A percentile compares a stretch with the other conserved stretches of the same genome.
Conservation (phyloP, 371 early-diverging fungal species). For the Mucor saturninus region DNA sequence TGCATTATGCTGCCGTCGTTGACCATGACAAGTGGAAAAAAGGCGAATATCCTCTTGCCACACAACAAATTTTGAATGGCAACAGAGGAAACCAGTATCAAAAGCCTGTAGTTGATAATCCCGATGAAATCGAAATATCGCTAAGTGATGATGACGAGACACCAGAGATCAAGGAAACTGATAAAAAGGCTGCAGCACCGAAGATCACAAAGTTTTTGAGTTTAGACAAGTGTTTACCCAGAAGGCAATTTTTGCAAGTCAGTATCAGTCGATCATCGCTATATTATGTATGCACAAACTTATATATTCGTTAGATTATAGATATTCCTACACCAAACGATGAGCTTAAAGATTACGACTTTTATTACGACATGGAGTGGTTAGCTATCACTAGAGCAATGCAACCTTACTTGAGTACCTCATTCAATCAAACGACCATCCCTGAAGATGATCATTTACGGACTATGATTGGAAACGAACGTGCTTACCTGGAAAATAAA, state of each 20-base stretch:
- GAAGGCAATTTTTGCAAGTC: slow-evolving; percentile 53
- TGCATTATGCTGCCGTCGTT: slow-evolving; percentile 82
- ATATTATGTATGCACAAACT: not conserved
- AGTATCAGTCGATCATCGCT: not conserved
- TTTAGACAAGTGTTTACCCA: slow-evolving; percentile 72
- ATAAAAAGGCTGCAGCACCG: not conserved
- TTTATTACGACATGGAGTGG: slow-evolving; percentile 87
- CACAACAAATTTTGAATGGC: slow-evolving; percentile 5
- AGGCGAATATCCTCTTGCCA: slow-evolving; percentile 9
- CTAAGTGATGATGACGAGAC: slow-evolving; percentile 1
- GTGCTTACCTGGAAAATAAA: slow-evolving; percentile 24
- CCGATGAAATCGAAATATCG: slow-evolving; percentile 64
- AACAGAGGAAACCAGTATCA: not conserved
- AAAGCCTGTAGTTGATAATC: slow-evolving; percentile 38
- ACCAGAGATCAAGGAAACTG: not conserved
- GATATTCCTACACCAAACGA: slow-evolving; percentile 56
- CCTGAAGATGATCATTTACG: slow-evolving; percentile 52
- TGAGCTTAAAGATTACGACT: slow-evolving; percentile 26
- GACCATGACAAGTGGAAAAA: slow-evolving; percentile 50
- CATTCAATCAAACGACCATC: slow-evolving; percentile 40
- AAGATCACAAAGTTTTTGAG: slow-evolving; percentile 63
- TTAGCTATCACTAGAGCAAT: slow-evolving; percentile 76
- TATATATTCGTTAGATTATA: slow-evolving; percentile 47
- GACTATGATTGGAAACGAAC: slow-evolving; percentile 33
- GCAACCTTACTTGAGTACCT: slow-evolving; percentile 53